phyloP scores from a whole-genome alignment of 768 basidiomycete species.

The Mrakia frigida region DNA sequence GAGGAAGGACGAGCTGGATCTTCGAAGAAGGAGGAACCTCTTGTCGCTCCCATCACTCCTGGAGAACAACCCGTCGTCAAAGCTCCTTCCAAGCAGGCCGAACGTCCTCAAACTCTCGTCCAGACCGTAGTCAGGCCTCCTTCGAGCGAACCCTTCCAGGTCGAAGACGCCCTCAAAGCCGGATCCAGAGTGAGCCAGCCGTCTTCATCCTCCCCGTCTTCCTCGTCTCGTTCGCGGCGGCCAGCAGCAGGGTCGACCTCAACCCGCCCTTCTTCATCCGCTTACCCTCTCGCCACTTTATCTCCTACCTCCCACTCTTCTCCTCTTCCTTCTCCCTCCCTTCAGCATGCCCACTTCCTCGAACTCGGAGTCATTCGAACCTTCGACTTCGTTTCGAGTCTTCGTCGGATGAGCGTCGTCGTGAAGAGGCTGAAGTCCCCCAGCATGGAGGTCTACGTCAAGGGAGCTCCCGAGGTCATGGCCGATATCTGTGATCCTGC shows the following conservation, averaged over 20 bases:
- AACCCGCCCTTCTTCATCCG: background rate
- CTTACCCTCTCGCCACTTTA: background rate
- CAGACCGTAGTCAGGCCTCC: constrained; percentile 95
- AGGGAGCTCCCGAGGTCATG: constrained; percentile 99
- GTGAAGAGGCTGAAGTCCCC: constrained; percentile 89
- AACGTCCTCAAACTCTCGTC: constrained; percentile 78
- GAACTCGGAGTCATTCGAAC: constrained; percentile 93
- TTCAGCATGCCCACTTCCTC: constrained; percentile 91
- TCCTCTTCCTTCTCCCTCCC: background rate
- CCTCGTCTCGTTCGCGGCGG: background rate
- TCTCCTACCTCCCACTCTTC: background rate
- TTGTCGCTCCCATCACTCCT: constrained; percentile 49
- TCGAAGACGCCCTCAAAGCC: constrained; percentile 89
- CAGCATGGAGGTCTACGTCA: constrained; percentile 97
- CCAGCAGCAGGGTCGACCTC: background rate
- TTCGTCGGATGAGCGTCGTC: constrained; percentile 94
- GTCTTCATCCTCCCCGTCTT: background rate
- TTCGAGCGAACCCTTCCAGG: constrained; percentile 78
- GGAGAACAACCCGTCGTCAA: constrained; percentile 48
- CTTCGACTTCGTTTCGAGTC: constrained; percentile 90
- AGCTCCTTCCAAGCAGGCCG: constrained; percentile 35
- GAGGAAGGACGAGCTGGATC: constrained; percentile 74
- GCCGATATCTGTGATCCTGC: constrained; percentile 82
- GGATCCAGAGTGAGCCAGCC: constrained; percentile 59
- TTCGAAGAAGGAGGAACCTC: constrained; percentile 46